Evolutionary conservation across 1,284 basidiomycete species (phyloP).

Genomic region (Waitea zeae): DNA sequence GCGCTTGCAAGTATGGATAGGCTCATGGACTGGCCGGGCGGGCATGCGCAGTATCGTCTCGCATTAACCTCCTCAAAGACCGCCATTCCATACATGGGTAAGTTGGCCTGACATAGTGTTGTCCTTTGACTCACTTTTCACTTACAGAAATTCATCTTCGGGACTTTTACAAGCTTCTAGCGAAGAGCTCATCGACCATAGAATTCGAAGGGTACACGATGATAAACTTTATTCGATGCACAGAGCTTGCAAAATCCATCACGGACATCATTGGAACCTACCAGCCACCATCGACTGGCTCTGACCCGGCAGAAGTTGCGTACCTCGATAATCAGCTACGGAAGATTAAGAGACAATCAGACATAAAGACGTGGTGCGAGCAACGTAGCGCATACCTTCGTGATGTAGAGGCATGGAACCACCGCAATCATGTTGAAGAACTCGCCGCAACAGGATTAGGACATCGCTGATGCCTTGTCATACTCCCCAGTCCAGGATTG

Average conservation of each 20-base stretch:
- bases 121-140: neutral
- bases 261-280: too few relatives aligned
- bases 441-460: too few relatives aligned
- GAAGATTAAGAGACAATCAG: too few relatives aligned
- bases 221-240: constrained; percentile 25
- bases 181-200: constrained; percentile 11
- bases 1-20: constrained; percentile 15
- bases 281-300: too few relatives aligned
- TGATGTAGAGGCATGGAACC: too few relatives aligned
- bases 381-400: too few relatives aligned
- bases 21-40: constrained; percentile 16
- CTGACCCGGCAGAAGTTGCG: too few relatives aligned
- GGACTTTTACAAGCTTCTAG: constrained; percentile 15
- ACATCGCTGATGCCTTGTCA: too few relatives aligned
- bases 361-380: too few relatives aligned
- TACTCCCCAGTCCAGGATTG: too few relatives aligned
- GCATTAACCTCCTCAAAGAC: constrained; percentile 5
- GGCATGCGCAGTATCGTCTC: constrained; percentile 19
- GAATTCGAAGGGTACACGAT: constrained; percentile 15
- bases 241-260: constrained; percentile 18
- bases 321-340: too few relatives aligned
- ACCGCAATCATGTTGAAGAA: too few relatives aligned
- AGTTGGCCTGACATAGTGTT: neutral
- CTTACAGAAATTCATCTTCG: constrained; percentile 21
- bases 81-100: neutral